Percentiles rank a stretch among this genome's conserved stretches.
Evolutionary conservation across 2,329 filamentous ascomycete species (phyloP).

Genomic region (Colletotrichum eremochloae): DNA sequence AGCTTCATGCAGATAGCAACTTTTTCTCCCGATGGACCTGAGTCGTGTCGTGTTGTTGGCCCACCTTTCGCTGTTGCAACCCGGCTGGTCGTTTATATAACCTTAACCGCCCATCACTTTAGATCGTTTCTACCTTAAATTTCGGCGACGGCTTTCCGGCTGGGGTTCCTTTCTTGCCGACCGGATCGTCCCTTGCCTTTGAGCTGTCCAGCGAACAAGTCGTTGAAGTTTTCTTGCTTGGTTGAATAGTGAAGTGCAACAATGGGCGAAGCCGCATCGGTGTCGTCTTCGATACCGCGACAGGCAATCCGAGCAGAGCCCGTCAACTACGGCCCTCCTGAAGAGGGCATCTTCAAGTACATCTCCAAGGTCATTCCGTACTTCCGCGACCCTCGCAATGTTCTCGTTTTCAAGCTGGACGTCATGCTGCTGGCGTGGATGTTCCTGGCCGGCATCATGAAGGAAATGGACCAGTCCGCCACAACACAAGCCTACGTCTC

Average conservation of each 20-base stretch:
- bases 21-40: neutral
- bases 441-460: conserved; percentile 46
- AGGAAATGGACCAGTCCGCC: conserved; percentile 52
- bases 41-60: conserved; percentile 15
- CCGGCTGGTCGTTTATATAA: conserved; percentile 25
- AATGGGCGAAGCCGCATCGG: conserved; percentile 27
- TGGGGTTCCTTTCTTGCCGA: neutral
- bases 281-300: conserved; percentile 7
- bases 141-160: conserved; percentile 1
- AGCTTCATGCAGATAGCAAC: conserved; percentile 18
- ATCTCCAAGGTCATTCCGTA: conserved; percentile 44
- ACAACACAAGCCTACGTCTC: conserved; percentile 56
- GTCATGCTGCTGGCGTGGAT: conserved; percentile 53
- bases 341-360: conserved; percentile 41
- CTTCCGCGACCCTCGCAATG: conserved; percentile 51
- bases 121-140: neutral
- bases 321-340: conserved; percentile 34
- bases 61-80: conserved; percentile 4
- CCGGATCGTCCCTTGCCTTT: neutral
- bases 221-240: neutral
- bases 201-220: neutral
- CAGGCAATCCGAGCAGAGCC: neutral
- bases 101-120: neutral
- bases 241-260: neutral
- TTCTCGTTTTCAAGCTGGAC: conserved; percentile 53